Conservation (phyloP, 106 monocot species). For the Xerophyta viscosa region DNA sequence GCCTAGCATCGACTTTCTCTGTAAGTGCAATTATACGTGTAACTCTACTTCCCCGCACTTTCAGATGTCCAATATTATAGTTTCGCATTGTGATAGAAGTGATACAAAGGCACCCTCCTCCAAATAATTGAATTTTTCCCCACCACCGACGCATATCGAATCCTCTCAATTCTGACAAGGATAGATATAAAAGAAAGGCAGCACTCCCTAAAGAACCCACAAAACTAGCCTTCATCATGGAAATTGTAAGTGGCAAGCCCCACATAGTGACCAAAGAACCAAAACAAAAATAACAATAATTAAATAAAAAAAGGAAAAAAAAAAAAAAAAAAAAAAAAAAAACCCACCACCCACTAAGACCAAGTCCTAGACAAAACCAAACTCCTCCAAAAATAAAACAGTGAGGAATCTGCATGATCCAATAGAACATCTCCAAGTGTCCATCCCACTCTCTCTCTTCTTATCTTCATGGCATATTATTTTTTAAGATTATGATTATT, state of each 20-base stretch:
- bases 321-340: conserved; percentile 7
- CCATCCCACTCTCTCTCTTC: not conserved
- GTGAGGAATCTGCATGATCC: conserved; percentile 23
- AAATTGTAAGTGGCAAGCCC: conserved; percentile 2
- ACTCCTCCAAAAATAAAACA: conserved; percentile 23
- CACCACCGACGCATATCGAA: no score
- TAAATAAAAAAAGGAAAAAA: conserved; percentile 3
- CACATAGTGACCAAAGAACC: not conserved
- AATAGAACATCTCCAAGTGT: not conserved
- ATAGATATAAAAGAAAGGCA: no score
- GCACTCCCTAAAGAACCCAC: no score
- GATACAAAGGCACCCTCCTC: no score
- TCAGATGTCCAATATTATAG: no score
- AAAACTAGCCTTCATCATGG: conserved; percentile 9
- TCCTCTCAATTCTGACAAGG: no score
- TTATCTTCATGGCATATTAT: not conserved
- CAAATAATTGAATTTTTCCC: no score
- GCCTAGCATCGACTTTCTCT: no score
- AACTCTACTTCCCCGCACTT: no score
- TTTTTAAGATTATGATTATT: not conserved
- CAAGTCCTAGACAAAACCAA: conserved; percentile 14
- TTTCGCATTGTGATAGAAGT: no score
- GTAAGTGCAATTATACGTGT: no score
- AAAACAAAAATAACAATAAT: not conserved
- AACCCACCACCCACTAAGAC: conserved; percentile 5